A percentile compares a stretch with the other conserved stretches of the same genome.
phyloP scores from a whole-genome alignment of 106 monocot genomes.

The Acorus gramineus region DNA sequence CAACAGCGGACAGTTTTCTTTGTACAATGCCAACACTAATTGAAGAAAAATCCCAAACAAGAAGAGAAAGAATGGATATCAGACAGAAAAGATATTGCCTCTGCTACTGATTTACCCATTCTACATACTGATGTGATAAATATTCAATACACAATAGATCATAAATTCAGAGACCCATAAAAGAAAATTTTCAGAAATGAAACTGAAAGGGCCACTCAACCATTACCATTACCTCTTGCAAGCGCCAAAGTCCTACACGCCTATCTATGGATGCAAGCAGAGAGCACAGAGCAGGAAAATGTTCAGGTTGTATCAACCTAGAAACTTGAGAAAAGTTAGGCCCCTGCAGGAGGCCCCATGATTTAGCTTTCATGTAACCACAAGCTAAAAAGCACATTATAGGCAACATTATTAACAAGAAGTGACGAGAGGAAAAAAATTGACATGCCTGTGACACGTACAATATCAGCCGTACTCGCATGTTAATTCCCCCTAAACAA shows the following conservation, averaged over 20 bases:
- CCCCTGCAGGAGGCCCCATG: conserved; percentile 35
- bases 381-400: neutral
- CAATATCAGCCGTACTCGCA: conserved; percentile 50
- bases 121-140: no score
- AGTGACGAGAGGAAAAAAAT: neutral
- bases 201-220: neutral
- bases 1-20: no score
- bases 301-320: conserved; percentile 39
- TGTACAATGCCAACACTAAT: no score
- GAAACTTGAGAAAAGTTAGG: conserved; percentile 55
- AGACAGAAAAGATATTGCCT: no score
- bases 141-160: no score
- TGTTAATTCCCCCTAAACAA: conserved; percentile 35
- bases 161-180: no score
- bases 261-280: conserved; percentile 57
- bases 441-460: conserved; percentile 51
- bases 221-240: conserved; percentile 50
- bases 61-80: no score
- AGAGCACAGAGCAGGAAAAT: conserved; percentile 51
- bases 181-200: neutral
- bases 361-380: no score
- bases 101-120: no score
- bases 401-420: no score
- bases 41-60: no score
- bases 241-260: conserved; percentile 64